A percentile compares a stretch with the other conserved stretches of the same genome.
Conservation (phyloP, 2,329 filamentous ascomycete genomes). For the Basipetospora sp. region DNA sequence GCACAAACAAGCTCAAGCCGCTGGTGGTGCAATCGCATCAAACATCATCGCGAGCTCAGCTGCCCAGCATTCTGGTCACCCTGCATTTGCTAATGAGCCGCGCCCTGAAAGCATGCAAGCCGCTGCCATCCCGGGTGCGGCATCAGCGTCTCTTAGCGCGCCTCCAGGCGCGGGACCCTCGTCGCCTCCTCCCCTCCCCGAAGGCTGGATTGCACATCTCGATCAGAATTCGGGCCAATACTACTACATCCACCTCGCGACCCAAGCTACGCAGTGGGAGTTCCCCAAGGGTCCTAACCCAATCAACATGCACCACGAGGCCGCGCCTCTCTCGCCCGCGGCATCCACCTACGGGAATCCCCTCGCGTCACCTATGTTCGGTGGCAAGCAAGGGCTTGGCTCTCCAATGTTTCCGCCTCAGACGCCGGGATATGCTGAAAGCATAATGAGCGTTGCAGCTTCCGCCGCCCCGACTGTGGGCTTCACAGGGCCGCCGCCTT, state of each 20-base stretch:
- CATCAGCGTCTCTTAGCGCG: background rate
- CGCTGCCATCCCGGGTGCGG: background rate
- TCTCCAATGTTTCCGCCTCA: slow-evolving; percentile 75
- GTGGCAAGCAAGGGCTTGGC: slow-evolving; percentile 45
- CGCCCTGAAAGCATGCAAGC: slow-evolving; percentile 26
- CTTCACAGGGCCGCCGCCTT: slow-evolving; percentile 77
- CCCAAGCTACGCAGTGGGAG: slow-evolving; percentile 95
- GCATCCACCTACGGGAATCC: slow-evolving; percentile 64
- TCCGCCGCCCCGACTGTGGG: slow-evolving; percentile 62
- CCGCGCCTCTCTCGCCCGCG: slow-evolving; percentile 68
- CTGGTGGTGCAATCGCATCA: slow-evolving; percentile 12
- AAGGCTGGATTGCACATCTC: slow-evolving; percentile 95
- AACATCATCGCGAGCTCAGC: slow-evolving; percentile 15
- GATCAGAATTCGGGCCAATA: slow-evolving; percentile 94
- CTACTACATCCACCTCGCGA: slow-evolving; percentile 94
- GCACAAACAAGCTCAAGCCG: slow-evolving; percentile 8
- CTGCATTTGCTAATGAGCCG: slow-evolving; percentile 78
- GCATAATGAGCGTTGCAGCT: slow-evolving; percentile 66
- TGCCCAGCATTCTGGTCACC: slow-evolving; percentile 46
- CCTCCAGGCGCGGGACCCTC: slow-evolving; percentile 41
- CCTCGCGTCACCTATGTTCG: slow-evolving; percentile 52
- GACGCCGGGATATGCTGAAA: slow-evolving; percentile 71
- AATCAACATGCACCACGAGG: slow-evolving; percentile 53
- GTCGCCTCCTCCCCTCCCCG: slow-evolving; percentile 82
- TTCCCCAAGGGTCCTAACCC: slow-evolving; percentile 93